Percentiles rank a stretch among this genome's conserved stretches.
Conservation (phyloP, 352 stramenopile genomes). For the Pythium apleroticum region DNA sequence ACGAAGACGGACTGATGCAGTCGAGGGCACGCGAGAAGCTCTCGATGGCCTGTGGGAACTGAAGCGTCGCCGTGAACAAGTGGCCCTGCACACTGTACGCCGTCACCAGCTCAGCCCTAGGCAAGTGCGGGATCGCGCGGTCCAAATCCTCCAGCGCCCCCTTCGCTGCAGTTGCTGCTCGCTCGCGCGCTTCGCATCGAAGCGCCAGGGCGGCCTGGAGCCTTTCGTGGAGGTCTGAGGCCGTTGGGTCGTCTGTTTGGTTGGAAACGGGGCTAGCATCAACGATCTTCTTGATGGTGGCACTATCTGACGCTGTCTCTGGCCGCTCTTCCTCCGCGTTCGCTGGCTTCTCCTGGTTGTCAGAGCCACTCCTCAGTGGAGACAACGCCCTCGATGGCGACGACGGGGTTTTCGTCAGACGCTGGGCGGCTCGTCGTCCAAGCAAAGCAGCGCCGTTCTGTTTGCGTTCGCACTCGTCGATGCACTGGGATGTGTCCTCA, state of each 20-base stretch:
- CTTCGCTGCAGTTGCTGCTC: not conserved
- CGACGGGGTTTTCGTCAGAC: conserved; percentile 4
- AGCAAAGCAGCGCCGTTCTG: conserved; percentile 1
- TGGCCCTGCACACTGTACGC: conserved; percentile 39
- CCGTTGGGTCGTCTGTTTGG: not conserved
- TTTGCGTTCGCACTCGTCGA: conserved; percentile 19
- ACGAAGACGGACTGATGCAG: not conserved
- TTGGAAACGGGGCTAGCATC: not conserved
- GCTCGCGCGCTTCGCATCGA: not conserved
- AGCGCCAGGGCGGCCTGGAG: not conserved
- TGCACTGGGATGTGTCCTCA: conserved; percentile 10
- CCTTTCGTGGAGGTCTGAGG: not conserved
- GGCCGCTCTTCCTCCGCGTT: not conserved
- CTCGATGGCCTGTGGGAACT: conserved; percentile 35
- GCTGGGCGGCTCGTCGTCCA: not conserved
- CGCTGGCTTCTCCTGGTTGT: conserved; percentile 2
- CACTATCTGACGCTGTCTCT: not conserved
- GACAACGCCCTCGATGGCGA: conserved; percentile 4
- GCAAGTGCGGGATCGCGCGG: conserved; percentile 23
- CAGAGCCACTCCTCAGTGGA: not conserved
- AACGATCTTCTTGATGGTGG: too few relatives aligned
- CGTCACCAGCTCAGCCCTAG: conserved; percentile 31
- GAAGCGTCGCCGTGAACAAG: conserved; percentile 33
- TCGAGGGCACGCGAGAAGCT: conserved; percentile 49
- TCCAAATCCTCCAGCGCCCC: conserved; percentile 38